These are phyloP conservation scores for Coemansia sp. DNA, from an alignment of 192 early-diverging fungal species.

Conservation along the genomic window DNA sequence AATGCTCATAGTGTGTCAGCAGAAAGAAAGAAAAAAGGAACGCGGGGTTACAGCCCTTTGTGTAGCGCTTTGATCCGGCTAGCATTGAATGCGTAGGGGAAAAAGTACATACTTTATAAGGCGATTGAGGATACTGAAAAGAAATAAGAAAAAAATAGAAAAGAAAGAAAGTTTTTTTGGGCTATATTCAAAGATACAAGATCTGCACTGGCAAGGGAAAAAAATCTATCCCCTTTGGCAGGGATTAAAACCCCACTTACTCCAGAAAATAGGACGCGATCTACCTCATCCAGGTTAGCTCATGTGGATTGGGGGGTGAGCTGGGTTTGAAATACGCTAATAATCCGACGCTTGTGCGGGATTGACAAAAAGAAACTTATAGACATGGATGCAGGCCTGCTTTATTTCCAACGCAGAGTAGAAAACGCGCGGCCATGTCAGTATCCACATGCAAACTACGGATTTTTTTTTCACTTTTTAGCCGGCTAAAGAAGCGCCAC, in stretches of 20 bases:
- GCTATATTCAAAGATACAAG: conserved; percentile 3
- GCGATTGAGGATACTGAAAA: background rate
- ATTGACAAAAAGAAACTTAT: conserved; percentile 7
- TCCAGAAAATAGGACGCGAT: background rate
- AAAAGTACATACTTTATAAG: background rate
- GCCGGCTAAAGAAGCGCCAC: no score
- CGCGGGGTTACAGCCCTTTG: no score
- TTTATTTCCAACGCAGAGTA: background rate
- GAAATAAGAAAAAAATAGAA: background rate
- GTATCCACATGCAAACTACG: no score
- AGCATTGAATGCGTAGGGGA: no score
- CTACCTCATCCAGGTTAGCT: conserved; percentile 6
- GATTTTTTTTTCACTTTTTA: no score
- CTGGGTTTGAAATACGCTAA: conserved; percentile 12
- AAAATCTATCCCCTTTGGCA: background rate
- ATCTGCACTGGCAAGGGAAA: conserved; percentile 5
- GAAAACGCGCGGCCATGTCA: no score
- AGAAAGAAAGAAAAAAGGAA: no score
- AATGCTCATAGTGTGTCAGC: no score
- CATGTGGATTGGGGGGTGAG: conserved; percentile 5
- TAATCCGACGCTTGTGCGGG: background rate
- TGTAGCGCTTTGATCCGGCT: no score
- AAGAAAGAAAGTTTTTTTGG: background rate
- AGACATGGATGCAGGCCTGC: conserved; percentile 26
- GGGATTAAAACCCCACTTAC: no score